Conservation (phyloP, 176 grass and related monocot species). For the Oryza australiensis region DNA sequence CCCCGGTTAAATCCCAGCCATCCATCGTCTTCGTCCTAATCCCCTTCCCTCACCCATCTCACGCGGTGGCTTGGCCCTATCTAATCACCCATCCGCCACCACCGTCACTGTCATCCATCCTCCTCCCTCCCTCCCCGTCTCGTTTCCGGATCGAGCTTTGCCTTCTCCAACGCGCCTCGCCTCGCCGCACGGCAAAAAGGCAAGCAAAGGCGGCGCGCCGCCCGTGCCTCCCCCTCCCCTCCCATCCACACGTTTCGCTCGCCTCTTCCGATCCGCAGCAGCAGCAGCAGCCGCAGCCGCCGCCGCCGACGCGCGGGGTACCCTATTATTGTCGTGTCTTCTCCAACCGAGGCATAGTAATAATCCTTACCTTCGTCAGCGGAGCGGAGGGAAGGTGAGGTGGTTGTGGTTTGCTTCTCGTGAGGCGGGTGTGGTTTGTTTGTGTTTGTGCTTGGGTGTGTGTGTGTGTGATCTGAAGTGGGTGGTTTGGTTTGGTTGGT, state of each 20-base stretch:
- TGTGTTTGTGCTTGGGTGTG: not conserved
- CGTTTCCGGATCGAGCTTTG: constrained; percentile 33
- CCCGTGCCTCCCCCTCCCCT: constrained; percentile 3
- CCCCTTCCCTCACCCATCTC: not conserved
- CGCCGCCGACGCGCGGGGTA: constrained; percentile 22
- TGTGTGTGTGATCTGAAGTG: constrained; percentile 26
- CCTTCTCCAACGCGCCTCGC: constrained; percentile 39
- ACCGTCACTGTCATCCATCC: constrained; percentile 9
- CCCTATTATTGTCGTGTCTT: too few relatives aligned
- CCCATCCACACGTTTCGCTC: constrained; percentile 51
- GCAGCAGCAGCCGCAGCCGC: not conserved
- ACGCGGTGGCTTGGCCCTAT: not conserved
- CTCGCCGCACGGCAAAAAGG: constrained; percentile 41
- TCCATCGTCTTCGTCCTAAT: not conserved
- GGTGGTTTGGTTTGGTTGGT: not conserved
- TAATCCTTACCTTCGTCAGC: too few relatives aligned
- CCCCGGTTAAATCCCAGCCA: not conserved
- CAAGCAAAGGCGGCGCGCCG: not conserved
- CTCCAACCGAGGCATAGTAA: not conserved
- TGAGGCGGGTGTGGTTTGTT: not conserved
- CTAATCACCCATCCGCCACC: not conserved
- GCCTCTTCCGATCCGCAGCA: constrained; percentile 15
- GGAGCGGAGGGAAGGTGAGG: not conserved
- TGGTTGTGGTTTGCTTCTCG: not conserved
- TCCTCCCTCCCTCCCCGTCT: not conserved